Percentiles rank a stretch among this genome's conserved stretches.
phyloP scores from a whole-genome alignment of 768 basidiomycete species.

The Dentipellis fragilis region DNA sequence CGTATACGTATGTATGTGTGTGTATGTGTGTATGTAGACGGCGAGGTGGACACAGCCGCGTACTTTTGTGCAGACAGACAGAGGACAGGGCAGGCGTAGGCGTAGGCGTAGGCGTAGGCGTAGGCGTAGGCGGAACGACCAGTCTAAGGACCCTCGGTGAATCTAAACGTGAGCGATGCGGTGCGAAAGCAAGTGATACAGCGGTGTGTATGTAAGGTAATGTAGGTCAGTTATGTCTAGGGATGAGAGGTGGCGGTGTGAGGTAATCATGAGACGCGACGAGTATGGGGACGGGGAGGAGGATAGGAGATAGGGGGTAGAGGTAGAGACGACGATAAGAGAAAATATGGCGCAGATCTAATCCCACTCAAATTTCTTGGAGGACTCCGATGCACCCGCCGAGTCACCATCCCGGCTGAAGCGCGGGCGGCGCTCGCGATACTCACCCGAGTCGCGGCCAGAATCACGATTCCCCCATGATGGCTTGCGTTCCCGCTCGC shows the following conservation, averaged over 20 bases:
- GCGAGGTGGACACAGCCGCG: not conserved
- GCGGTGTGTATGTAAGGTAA: not conserved
- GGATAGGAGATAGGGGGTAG: not conserved
- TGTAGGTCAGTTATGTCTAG: no score
- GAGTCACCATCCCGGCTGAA: no score
- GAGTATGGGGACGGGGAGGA: not conserved
- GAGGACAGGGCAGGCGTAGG: no score
- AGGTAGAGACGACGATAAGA: no score
- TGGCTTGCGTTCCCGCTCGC: no score
- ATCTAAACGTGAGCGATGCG: conserved; percentile 4
- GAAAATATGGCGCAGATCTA: no score
- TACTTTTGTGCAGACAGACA: not conserved
- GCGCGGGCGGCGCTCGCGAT: not conserved
- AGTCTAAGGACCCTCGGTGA: not conserved
- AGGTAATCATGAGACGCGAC: not conserved
- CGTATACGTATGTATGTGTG: not conserved
- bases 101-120: no score
- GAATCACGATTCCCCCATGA: not conserved
- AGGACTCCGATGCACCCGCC: no score
- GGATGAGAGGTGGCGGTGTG: not conserved
- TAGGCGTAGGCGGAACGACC: not conserved
- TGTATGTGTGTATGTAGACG: not conserved
- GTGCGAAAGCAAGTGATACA: not conserved
- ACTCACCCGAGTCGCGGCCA: no score
- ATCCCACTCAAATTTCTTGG: no score